phyloP scores from a whole-genome alignment of 495 filamentous ascomycete genomes.

The Hypoxylon rickii region DNA sequence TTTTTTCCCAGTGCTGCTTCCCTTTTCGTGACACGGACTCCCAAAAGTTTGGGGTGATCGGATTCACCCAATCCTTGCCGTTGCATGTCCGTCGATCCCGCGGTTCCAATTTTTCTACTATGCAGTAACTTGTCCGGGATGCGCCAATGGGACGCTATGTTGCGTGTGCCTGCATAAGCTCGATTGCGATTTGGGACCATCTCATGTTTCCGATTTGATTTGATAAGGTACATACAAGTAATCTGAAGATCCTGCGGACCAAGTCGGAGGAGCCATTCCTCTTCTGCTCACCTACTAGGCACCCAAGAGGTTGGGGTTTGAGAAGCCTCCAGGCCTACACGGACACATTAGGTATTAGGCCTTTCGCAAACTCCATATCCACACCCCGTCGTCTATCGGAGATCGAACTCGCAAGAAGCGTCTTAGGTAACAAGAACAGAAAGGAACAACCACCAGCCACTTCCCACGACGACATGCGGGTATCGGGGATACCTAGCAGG shows the following conservation, averaged over 20 bases:
- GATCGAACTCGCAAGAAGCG: neutral
- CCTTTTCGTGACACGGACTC: constrained; percentile 26
- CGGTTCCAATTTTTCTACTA: constrained; percentile 29
- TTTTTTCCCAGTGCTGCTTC: neutral
- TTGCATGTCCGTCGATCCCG: constrained; percentile 37
- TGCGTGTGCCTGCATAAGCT: constrained; percentile 34
- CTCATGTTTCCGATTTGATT: constrained; percentile 37
- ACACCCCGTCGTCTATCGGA: constrained; percentile 8
- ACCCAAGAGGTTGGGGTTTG: constrained; percentile 25
- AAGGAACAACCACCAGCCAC: too few species aligned
- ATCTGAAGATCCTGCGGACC: constrained; percentile 7
- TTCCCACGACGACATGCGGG: too few species aligned
- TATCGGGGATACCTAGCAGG: too few species aligned
- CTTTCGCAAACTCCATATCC: constrained; percentile 8
- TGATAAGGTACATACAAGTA: constrained; percentile 23
- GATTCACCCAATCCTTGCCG: constrained; percentile 31
- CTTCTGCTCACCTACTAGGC: constrained; percentile 11
- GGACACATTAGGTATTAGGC: too few species aligned
- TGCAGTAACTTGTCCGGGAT: constrained; percentile 18
- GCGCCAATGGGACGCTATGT: constrained; percentile 19
- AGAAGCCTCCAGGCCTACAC: too few species aligned
- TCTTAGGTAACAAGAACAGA: constrained; percentile 1
- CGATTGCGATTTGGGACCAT: constrained; percentile 32
- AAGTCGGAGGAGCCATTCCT: constrained; percentile 14
- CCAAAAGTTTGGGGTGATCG: constrained; percentile 26